These are phyloP conservation scores for Prinsepia uniflora DNA, from an alignment of 306 rosid species.

Conservation along the genomic window DNA sequence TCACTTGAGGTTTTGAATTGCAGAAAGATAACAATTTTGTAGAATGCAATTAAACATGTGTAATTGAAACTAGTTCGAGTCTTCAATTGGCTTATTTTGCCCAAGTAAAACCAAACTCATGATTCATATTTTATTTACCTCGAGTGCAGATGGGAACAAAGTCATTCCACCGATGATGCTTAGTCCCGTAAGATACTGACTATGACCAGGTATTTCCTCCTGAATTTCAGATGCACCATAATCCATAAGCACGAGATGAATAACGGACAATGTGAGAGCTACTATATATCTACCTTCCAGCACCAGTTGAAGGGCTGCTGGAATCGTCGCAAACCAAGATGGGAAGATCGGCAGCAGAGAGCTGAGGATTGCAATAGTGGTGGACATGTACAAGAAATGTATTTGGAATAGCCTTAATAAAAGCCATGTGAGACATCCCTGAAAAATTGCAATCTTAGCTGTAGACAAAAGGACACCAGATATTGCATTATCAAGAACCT, in stretches of 20 bases:
- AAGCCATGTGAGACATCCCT: conserved; percentile 95
- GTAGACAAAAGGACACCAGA: conserved; percentile 87
- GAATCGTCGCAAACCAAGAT: conserved; percentile 71
- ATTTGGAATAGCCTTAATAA: conserved; percentile 63
- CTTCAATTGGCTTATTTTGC: background rate
- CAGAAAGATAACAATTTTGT: background rate
- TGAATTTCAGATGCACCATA: conserved; percentile 77
- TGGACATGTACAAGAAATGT: conserved; percentile 89
- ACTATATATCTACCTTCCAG: conserved; percentile 75
- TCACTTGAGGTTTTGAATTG: background rate
- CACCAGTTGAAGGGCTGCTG: conserved; percentile 72
- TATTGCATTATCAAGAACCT: conserved; percentile 88
- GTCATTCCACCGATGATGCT: conserved; percentile 99
- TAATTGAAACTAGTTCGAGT: background rate
- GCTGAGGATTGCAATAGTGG: conserved; percentile 73
- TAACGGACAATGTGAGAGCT: conserved; percentile 47
- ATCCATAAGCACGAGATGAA: conserved; percentile 82
- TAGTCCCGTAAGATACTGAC: conserved; percentile 84
- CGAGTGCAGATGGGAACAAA: conserved; percentile 83
- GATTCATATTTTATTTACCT: conserved; percentile 43
- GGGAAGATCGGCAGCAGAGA: conserved; percentile 85
- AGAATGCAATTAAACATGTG: conserved; percentile 8
- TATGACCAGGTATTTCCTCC: conserved; percentile 82
- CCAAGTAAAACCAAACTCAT: background rate
- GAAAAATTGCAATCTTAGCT: conserved; percentile 81